phyloP scores from a whole-genome alignment of 2,329 filamentous ascomycete genomes.

The Keithomyces neogunnii region DNA sequence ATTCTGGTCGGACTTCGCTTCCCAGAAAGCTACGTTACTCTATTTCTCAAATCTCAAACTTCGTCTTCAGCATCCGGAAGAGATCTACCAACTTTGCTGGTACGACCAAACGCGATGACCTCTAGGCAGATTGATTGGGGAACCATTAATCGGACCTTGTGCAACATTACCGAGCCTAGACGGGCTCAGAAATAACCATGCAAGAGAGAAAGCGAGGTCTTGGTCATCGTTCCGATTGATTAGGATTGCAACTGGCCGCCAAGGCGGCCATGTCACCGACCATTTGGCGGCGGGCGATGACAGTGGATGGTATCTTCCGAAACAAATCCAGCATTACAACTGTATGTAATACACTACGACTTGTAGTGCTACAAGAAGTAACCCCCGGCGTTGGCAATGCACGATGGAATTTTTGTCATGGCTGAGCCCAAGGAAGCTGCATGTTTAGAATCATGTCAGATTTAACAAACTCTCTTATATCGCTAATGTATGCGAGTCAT shows the following conservation, averaged over 20 bases:
- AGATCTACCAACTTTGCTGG: not conserved
- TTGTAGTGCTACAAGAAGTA: too few species aligned
- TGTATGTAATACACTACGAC: too few species aligned
- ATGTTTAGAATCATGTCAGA: not conserved
- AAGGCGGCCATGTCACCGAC: not conserved
- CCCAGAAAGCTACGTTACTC: slow-evolving; percentile 5
- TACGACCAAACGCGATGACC: not conserved
- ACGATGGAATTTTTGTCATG: too few species aligned
- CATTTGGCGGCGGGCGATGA: not conserved
- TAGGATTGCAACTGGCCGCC: not conserved
- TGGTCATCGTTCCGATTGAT: not conserved
- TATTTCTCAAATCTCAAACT: slow-evolving; percentile 4
- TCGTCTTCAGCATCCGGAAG: not conserved
- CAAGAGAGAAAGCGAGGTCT: not conserved
- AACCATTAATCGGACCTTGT: not conserved
- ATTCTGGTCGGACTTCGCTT: not conserved
- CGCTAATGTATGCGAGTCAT: not conserved
- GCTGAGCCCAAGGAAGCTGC: not conserved
- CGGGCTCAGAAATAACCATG: not conserved
- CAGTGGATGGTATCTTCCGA: not conserved
- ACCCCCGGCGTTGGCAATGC: too few species aligned
- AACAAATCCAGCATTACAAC: not conserved
- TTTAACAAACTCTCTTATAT: not conserved
- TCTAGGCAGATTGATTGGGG: not conserved
- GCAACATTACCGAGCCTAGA: not conserved